A percentile compares a stretch with the other conserved stretches of the same genome.
Evolutionary conservation across 2,329 filamentous ascomycete species (phyloP).

Genomic region (Alternaria consortialis): DNA sequence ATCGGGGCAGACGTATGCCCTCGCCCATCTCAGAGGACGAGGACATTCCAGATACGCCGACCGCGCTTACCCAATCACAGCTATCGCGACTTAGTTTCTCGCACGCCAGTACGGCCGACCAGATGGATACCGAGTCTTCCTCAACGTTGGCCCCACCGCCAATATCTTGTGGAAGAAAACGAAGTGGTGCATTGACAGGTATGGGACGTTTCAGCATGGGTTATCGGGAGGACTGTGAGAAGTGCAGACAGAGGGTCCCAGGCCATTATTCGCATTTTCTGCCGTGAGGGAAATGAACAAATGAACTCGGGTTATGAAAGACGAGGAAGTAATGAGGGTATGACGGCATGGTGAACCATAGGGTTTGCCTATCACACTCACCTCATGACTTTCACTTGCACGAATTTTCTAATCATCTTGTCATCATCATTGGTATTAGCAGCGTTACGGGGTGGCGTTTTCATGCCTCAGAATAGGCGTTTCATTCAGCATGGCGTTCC

Average conservation of each 20-base stretch:
- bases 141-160: slow-evolving; percentile 24
- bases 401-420: neutral
- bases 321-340: neutral
- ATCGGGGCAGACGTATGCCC: slow-evolving; percentile 48
- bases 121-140: slow-evolving; percentile 41
- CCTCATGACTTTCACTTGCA: neutral
- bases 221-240: slow-evolving; percentile 60
- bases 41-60: slow-evolving; percentile 48
- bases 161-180: slow-evolving; percentile 46
- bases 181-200: slow-evolving; percentile 51
- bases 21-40: slow-evolving; percentile 54
- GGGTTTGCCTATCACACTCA: neutral
- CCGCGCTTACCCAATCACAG: slow-evolving; percentile 49
- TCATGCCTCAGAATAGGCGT: slow-evolving; percentile 1
- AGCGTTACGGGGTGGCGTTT: neutral
- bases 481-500: slow-evolving; percentile 4
- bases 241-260: slow-evolving; percentile 58
- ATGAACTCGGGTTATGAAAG: neutral
- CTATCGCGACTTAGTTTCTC: slow-evolving; percentile 51
- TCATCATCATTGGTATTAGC: neutral
- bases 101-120: slow-evolving; percentile 32
- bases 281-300: slow-evolving; percentile 14
- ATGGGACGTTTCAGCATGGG: slow-evolving; percentile 58
- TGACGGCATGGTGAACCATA: neutral
- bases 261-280: slow-evolving; percentile 62